Base-by-base conservation (phyloP, 2,329 filamentous ascomycete species). In the Pseudophaeomoniella oleicola region DNA sequence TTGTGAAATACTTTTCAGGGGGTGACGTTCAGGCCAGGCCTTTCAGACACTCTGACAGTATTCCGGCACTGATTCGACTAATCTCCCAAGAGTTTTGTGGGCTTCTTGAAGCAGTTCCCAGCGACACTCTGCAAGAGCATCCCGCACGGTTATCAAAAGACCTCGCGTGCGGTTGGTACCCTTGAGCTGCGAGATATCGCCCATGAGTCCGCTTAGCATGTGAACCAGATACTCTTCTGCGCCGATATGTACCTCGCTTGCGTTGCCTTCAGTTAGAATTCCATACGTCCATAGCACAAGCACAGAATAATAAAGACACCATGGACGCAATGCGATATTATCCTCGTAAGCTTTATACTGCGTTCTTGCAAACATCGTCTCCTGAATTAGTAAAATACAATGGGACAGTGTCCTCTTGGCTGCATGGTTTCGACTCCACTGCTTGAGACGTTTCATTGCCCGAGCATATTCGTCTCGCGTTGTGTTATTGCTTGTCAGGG, bases 51-150 rank as follows among this genome's bases (percentile, higher is more conserved):
- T 11, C 12, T 35, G 18, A 10, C 33, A 35, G 11, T n/a, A 35
- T 18, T 19, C 18, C 10, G 16, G 33, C 10, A 35, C 18, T 18
- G 18, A 16, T 16, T 35, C 39, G 11, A 36, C 27, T 2, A 48
- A 38, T 34, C 40, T 42, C 9, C 47, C 48, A 17, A 50, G 38
- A 9, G 48, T 50, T 30, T 37, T 41, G 33, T 45, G 45, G 22
- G 46, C 49, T 22, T 49, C 49, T 32, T 46, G 46, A 6, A 51
- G 38, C 17, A 51, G 34, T 33, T 51, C 49, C 48, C 49, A 51
- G 4, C 47, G 44, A 43, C 45, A 50, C 4, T 44, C 46, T 16
- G 40, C 43, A 6, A 50, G 39, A 17, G 39, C 40, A 14, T 46
- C 44, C 27, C 42, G 40, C 16, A 51, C 47, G 4, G 46, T 39